Base-by-base conservation (phyloP, 257 asterid species). In the Scutellaria minor region DNA sequence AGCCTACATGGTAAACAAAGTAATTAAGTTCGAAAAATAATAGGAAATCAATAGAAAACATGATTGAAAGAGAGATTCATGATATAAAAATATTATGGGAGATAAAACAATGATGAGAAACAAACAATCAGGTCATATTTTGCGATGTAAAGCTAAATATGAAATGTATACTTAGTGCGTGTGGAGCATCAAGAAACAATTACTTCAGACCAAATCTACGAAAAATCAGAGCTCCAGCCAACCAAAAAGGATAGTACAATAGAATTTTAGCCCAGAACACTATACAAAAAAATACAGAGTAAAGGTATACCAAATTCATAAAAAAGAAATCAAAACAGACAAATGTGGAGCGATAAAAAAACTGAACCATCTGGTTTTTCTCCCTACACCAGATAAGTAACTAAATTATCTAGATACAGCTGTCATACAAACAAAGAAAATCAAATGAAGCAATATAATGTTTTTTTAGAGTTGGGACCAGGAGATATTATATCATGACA, bases 1-100 rank as follows among this genome's bases (percentile, higher is more conserved):
- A 74, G 97, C 98, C 98, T 94, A 82, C 80, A 82, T 55, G 61
- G 76, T 37, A 35, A 70, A 51, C 70, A 48, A 53, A 54, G 68
- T 20, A 60, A 70, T 67, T 35, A 76, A 73, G 64, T 48, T 73
- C 66, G 58, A 64, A 65, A 64, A 18, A 79, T 77, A 55, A 68
- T 58, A 44, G 59, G 55, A 74, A 64, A 66, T 58, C 45, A 74
- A 54, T 22, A 44, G 40, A 62, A 62, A 64, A 62, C 62, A 70
- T 20, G 47, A 73, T 52, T 12, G 47, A 53, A 73, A 37, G 60
- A 62, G 37, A 71, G n/a, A 77, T 35, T 62, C 73, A 56, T 20
- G 52, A 70, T 40, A 71, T 5, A 56, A 10, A 52, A 11, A 47
- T 27, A 61, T 40, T 12, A 14, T 31, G 37, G 35, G 71, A 31